phyloP scores from a whole-genome alignment of 305 asterid species.

The Fraxinus paxiana region DNA sequence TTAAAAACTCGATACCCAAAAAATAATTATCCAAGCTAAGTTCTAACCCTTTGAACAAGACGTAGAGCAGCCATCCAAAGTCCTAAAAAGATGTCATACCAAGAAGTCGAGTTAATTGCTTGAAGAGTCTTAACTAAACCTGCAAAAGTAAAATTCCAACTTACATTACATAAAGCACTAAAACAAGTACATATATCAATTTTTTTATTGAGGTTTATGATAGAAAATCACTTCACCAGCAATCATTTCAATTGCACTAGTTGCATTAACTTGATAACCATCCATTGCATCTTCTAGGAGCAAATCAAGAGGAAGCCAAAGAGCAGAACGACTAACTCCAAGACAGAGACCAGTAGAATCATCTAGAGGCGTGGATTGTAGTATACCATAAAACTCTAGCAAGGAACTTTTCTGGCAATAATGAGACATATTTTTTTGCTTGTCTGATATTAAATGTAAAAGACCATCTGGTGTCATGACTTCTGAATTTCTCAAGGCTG shows the following conservation, averaged over 20 bases:
- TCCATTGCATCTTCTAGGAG: constrained; percentile 94
- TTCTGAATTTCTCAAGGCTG: constrained; percentile 59
- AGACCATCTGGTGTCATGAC: constrained; percentile 44
- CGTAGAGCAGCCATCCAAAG: constrained; percentile 98
- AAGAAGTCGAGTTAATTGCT: constrained; percentile 68
- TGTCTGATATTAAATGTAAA: constrained; percentile 45
- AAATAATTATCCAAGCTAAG: constrained; percentile 11
- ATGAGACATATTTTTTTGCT: constrained; percentile 28
- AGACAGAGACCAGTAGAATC: constrained; percentile 61
- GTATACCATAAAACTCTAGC: constrained; percentile 37
- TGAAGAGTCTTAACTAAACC: constrained; percentile 88
- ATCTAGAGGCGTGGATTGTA: constrained; percentile 52
- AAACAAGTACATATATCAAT: background rate
- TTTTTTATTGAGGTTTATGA: background rate
- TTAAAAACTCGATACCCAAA: constrained; percentile 5
- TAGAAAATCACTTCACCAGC: constrained; percentile 48
- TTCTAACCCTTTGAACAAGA: constrained; percentile 88
- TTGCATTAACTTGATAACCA: constrained; percentile 80
- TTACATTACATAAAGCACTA: constrained; percentile 24
- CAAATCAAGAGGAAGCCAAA: constrained; percentile 95
- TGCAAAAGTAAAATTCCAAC: constrained; percentile 34
- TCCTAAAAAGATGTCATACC: constrained; percentile 88
- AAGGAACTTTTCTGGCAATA: constrained; percentile 37
- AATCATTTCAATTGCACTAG: constrained; percentile 84
- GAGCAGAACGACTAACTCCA: constrained; percentile 67